A percentile compares a stretch with the other conserved stretches of the same genome.
These are phyloP conservation scores for Candida odintsovae DNA, from an alignment of 805 yeast genomes.

Conservation along the genomic window DNA sequence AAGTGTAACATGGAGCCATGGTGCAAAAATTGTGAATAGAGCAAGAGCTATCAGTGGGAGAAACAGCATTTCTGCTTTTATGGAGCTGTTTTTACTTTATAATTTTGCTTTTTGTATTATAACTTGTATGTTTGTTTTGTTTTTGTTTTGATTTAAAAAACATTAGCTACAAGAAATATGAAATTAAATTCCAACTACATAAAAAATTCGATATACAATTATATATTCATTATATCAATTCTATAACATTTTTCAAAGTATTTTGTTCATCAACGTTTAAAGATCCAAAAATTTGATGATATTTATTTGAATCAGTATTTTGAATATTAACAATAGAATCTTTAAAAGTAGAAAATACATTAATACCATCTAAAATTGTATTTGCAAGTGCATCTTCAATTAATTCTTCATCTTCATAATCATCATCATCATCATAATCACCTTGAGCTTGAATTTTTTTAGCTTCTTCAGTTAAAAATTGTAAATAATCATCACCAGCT, in stretches of 20 bases:
- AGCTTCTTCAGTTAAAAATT: conserved; percentile 42
- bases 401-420: conserved; percentile 72
- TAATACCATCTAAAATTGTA: conserved; percentile 72
- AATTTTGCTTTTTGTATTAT: too few relatives aligned
- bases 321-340: conserved; percentile 46
- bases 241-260: conserved; percentile 26
- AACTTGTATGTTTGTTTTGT: too few relatives aligned
- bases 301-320: conserved; percentile 39
- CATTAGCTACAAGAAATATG: too few relatives aligned
- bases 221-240: conserved; percentile 5
- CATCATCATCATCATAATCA: conserved; percentile 32
- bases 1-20: background rate
- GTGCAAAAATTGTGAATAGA: background rate
- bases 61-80: background rate
- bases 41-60: background rate
- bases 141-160: too few relatives aligned
- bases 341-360: conserved; percentile 64
- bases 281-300: conserved; percentile 41
- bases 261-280: conserved; percentile 32
- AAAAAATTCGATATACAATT: background rate
- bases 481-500: conserved; percentile 39
- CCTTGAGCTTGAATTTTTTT: conserved; percentile 32
- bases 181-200: too few relatives aligned
- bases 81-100: too few relatives aligned
- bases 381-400: conserved; percentile 79